Evolutionary conservation across 192 early-diverging fungal species (phyloP).

Genomic region (Coemansia sp.): DNA sequence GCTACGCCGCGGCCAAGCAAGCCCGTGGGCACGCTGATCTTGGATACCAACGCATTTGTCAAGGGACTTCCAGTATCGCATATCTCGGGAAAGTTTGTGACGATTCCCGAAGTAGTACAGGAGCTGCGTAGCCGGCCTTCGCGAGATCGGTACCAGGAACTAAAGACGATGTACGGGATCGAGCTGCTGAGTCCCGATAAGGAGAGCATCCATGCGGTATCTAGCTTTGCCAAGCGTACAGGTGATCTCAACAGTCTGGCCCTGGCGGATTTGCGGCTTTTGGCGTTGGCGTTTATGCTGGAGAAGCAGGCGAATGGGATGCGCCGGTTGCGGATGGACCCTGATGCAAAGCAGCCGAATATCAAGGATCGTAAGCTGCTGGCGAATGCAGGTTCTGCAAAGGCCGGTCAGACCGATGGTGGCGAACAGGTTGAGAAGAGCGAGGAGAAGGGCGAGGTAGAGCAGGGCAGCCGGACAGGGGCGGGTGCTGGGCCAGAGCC

Average conservation of each 20-base stretch:
- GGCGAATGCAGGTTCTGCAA: neutral
- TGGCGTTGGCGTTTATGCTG: slow-evolving; percentile 84
- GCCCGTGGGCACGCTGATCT: slow-evolving; percentile 50
- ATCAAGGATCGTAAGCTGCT: slow-evolving; percentile 27
- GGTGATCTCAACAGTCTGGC: slow-evolving; percentile 83
- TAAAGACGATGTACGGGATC: slow-evolving; percentile 18
- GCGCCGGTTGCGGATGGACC: slow-evolving; percentile 65
- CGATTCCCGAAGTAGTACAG: slow-evolving; percentile 78
- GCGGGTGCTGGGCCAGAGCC: too few relatives aligned
- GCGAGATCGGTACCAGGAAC: slow-evolving; percentile 45
- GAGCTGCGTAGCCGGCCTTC: slow-evolving; percentile 78
- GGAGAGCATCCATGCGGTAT: slow-evolving; percentile 53
- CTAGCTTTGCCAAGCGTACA: slow-evolving; percentile 81
- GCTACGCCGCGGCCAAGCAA: slow-evolving; percentile 5
- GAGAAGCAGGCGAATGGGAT: slow-evolving; percentile 74
- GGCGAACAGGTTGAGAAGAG: slow-evolving; percentile 3
- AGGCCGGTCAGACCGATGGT: neutral
- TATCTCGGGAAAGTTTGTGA: slow-evolving; percentile 69
- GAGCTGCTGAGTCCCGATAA: slow-evolving; percentile 22
- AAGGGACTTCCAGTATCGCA: slow-evolving; percentile 55
- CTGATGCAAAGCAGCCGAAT: slow-evolving; percentile 19
- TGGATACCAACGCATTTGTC: slow-evolving; percentile 73
- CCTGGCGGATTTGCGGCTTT: slow-evolving; percentile 77
- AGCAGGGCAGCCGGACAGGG: too few relatives aligned
- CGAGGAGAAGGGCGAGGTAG: slow-evolving; percentile 4